Evolutionary conservation across 441 rosid genomes (phyloP).

Genomic region (Viola pubescens): DNA sequence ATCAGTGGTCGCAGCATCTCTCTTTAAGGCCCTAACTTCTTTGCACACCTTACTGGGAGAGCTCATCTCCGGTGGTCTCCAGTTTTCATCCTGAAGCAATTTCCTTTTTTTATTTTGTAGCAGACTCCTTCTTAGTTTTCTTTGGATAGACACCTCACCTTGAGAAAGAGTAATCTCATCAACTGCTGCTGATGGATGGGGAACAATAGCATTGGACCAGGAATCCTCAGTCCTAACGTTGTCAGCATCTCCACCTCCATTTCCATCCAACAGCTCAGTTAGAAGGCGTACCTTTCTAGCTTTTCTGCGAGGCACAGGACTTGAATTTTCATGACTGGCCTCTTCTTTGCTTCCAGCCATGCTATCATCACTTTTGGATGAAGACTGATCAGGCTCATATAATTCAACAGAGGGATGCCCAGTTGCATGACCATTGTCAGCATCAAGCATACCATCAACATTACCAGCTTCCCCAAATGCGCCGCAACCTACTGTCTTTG

Average conservation of each 20-base stretch:
- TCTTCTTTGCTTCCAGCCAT: constrained; percentile 18
- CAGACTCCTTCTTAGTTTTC: constrained; percentile 25
- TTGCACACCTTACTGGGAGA: constrained; percentile 31
- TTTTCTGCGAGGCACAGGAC: constrained; percentile 51
- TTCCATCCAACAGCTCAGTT: constrained; percentile 53
- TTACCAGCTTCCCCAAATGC: constrained; percentile 28
- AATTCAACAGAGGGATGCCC: constrained; percentile 29
- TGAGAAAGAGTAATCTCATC: constrained; percentile 23
- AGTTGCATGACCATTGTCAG: constrained; percentile 21
- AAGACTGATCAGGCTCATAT: constrained; percentile 30
- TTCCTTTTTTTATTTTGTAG: constrained; percentile 56
- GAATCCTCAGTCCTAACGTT: constrained; percentile 28
- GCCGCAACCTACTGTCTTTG: constrained; percentile 26
- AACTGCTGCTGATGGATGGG: constrained; percentile 25
- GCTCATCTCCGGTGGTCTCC: constrained; percentile 26
- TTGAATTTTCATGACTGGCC: constrained; percentile 28
- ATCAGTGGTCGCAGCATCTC: constrained; percentile 31
- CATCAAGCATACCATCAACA: constrained; percentile 27
- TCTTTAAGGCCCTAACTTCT: constrained; percentile 26
- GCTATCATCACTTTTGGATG: constrained; percentile 55
- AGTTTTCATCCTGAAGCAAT: constrained; percentile 34
- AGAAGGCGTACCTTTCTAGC: constrained; percentile 61
- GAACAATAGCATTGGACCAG: constrained; percentile 20
- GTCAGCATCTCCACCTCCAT: constrained; percentile 25
- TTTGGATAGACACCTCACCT: constrained; percentile 23